Conservation (phyloP, 1,139 yeast genomes). For the Debaryomyces psychrophilus region DNA sequence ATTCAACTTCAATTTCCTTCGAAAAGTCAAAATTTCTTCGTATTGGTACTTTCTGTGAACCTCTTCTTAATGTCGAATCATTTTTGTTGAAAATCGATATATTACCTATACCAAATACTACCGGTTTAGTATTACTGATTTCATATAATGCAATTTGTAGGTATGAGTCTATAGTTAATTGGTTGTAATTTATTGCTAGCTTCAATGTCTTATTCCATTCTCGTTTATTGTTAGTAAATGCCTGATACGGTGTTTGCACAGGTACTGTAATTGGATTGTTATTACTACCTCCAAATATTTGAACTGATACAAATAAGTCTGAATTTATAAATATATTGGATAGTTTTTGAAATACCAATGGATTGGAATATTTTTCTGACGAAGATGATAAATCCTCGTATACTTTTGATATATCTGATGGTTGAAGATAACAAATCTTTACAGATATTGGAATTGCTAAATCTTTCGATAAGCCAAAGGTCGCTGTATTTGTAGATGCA, state of each 20-base stretch:
- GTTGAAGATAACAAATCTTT: constrained; percentile 39
- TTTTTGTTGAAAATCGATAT: constrained; percentile 58
- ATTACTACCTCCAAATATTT: constrained; percentile 57
- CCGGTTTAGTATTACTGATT: constrained; percentile 53
- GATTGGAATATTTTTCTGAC: constrained; percentile 59
- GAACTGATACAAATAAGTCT: constrained; percentile 65
- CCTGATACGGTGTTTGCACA: constrained; percentile 63
- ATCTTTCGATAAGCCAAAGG: constrained; percentile 80
- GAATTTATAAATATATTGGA: constrained; percentile 56
- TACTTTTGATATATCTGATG: constrained; percentile 24
- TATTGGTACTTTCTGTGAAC: constrained; percentile 43
- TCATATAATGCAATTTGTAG: constrained; percentile 70
- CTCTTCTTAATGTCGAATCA: constrained; percentile 36
- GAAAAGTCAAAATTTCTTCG: constrained; percentile 11
- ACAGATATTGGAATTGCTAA: constrained; percentile 53
- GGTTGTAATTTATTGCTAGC: constrained; percentile 71
- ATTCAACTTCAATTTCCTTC: constrained; percentile 20
- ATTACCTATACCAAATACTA: constrained; percentile 61
- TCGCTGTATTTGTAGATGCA: constrained; percentile 40
- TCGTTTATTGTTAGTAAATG: constrained; percentile 52
- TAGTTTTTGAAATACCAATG: constrained; percentile 50
- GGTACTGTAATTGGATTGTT: constrained; percentile 69
- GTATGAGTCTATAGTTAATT: constrained; percentile 63
- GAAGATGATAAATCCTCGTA: constrained; percentile 43
- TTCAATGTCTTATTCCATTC: constrained; percentile 62